A percentile compares a stretch with the other conserved stretches of the same genome.
Conservation (phyloP, 164 flowering plant species). For the Pachysandra terminalis region DNA sequence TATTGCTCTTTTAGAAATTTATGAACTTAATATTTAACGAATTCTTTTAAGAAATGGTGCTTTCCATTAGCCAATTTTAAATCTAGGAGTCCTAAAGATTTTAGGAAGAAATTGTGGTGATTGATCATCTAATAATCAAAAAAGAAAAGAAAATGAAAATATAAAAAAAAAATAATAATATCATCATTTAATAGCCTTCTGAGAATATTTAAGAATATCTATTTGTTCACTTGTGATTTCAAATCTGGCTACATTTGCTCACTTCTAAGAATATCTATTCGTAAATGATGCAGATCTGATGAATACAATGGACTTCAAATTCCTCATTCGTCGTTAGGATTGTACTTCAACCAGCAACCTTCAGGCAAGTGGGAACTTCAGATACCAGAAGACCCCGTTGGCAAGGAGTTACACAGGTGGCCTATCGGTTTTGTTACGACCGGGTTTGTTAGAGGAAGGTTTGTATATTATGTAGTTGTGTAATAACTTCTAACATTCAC, state of each 20-base stretch:
- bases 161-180: too few relatives aligned
- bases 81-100: too few relatives aligned
- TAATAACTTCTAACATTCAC: background rate
- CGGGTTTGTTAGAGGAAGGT: constrained; percentile 92
- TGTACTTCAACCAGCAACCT: constrained; percentile 47
- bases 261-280: background rate
- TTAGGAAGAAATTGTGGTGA: too few relatives aligned
- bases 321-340: constrained; percentile 36
- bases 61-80: too few relatives aligned
- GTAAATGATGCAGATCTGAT: constrained; percentile 17
- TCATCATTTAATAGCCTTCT: too few relatives aligned
- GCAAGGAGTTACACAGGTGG: constrained; percentile 46
- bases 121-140: too few relatives aligned
- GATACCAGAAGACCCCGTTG: constrained; percentile 45
- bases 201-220: too few relatives aligned
- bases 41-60: too few relatives aligned
- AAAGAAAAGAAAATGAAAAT: too few relatives aligned
- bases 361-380: constrained; percentile 65
- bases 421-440: constrained; percentile 89
- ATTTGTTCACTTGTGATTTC: too few relatives aligned
- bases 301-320: constrained; percentile 44
- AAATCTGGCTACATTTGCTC: background rate
- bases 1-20: background rate
- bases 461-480: constrained; percentile 7
- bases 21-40: too few relatives aligned